Conservation (phyloP, 352 stramenopile species). For the Pythium grandisporangium region DNA sequence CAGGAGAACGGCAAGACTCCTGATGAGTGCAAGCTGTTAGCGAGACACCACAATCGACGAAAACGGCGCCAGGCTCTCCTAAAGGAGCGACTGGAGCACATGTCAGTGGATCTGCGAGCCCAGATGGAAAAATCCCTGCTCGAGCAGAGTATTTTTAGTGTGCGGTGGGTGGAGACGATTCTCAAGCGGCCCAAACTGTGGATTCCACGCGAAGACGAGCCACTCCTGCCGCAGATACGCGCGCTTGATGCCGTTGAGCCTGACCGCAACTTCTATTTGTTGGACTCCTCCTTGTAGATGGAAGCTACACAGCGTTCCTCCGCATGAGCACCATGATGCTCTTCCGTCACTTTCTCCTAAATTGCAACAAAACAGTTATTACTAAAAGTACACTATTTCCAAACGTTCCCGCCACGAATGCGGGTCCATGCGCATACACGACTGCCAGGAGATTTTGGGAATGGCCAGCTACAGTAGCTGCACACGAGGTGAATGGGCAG, state of each 20-base stretch:
- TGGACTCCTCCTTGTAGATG: no score
- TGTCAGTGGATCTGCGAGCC: constrained; percentile 13
- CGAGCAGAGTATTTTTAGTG: constrained; percentile 28
- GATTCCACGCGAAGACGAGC: constrained; percentile 24
- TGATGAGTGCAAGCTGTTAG: constrained; percentile 18
- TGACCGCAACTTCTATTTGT: constrained; percentile 18
- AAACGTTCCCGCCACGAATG: no score
- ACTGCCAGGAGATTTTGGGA: no score
- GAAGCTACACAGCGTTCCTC: no score
- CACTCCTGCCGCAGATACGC: constrained; percentile 21
- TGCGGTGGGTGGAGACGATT: constrained; percentile 15
- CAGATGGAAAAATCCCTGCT: constrained; percentile 15
- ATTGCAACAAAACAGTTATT: no score
- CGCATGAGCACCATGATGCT: no score
- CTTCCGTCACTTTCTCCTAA: no score
- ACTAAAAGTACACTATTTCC: no score
- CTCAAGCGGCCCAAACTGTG: constrained; percentile 27
- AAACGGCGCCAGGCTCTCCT: constrained; percentile 29
- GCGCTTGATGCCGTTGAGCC: constrained; percentile 24
- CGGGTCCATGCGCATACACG: no score
- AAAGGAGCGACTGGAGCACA: constrained; percentile 21
- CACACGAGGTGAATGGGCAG: no score
- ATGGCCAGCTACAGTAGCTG: no score
- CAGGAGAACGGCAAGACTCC: constrained; percentile 21
- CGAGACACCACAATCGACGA: constrained; percentile 20